Evolutionary conservation across 2,329 filamentous ascomycete species (phyloP), one percentile per base, ranked within the genome.

Genomic region (Geosmithia flava): DNA sequence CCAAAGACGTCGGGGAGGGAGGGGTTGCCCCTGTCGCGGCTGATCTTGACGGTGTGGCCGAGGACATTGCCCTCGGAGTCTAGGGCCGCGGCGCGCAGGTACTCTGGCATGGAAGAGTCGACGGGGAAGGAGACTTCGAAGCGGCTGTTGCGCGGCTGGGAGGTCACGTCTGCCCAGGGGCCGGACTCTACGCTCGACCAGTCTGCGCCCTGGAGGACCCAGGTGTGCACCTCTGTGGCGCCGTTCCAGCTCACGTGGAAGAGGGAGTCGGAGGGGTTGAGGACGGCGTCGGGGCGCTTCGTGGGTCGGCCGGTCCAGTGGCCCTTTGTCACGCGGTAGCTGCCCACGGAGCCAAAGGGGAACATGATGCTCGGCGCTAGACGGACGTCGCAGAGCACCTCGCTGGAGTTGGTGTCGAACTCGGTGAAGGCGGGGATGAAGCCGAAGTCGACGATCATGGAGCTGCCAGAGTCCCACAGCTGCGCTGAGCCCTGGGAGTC

Each of bases 371-470:
- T 33, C 1, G 60, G 59, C 55, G 44, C 66, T 33, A 77, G 62
- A 54, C 73, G 72, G 3, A 65, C 66, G 50, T 80, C 72, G 63
- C 77, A 77, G n/a, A 80, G 62, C 3, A 71, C 57, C 8, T 66
- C 59, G 48, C 75, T 76, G 23, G 71, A 66, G 2, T 62, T 54
- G 0, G 64, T 63, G 19, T 40, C 45, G 53, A 74, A 68, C 53
- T 72, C 71, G 7, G 70, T 75, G 20, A 72, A 54, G 3, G 68
- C 69, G 0, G 70, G 70, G 19, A 68, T 65, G 0, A 67, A 68
- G 4, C 78, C 76, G 75, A 76, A 81, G 52, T 75, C 74, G 37
- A 81, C 69, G 41, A 81, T 60, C 8, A 69, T 69, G 50, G 37
- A 49, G 17, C 3, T 70, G 70, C 0, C 81, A 65, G 7, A 75